Base-by-base conservation (phyloP, 164 flowering plant genomes). In the Nymphaea colorata region DNA sequence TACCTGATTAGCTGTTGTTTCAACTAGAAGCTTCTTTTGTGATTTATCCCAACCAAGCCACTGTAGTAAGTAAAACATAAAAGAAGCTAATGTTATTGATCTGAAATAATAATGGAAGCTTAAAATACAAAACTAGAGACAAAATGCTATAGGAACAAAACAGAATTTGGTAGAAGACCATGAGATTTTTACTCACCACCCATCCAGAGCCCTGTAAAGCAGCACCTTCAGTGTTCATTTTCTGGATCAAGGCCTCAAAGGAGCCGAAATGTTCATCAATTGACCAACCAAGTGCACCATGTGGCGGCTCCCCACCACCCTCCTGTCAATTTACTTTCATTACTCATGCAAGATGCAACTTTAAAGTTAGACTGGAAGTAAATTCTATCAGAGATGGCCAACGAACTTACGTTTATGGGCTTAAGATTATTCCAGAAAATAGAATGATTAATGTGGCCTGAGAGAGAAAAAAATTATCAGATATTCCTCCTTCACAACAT, bases 191-290 rank as follows among this genome's bases (percentile, higher is more conserved):
- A 69, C 96, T 68, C 81, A 94, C 98, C 95, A 94, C 99, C 99
- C 99, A 94, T 78, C 99, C 99, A 68, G 99, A 94, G 42, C 99
- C 99, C 73, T 94, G 99, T 51, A 94, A 64, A 72, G 91, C 98
- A 79, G 96, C 98, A 79, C 99, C 99, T 78, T 91, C 97, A 44
- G 89, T 76, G 75, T 69, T 91, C 67, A 91, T 82, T 71, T 87
- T 90, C 60, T 86, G 76, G 41, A 90, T 72, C 73, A 94, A 71
- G 15, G 77, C 76, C 69, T 88, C 98, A 57, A 85, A 41, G 43
- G 96, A 90, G 62, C 98, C 96, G 82, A 88, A 94, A 68, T 86
- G 61, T 18, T 78, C 78, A 70, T 94, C 96, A 67, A 91, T 87
- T 43, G 96, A 96, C 82, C 80, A 78, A 16, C 88, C 93, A 59